Conservation (phyloP, 352 stramenopile genomes). For the Globisporangium barbulae region DNA sequence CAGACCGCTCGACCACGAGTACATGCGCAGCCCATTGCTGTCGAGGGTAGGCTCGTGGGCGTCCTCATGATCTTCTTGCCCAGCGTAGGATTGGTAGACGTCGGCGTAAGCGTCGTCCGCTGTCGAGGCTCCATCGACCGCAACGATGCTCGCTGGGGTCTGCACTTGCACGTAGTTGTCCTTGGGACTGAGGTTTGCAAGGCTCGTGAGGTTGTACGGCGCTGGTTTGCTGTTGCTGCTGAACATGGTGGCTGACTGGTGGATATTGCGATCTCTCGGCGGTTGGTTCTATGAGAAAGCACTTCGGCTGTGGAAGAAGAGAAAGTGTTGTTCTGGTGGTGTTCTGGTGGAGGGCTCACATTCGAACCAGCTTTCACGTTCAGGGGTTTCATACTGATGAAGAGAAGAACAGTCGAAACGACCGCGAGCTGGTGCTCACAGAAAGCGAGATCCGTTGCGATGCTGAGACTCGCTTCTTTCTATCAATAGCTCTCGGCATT, state of each 20-base stretch:
- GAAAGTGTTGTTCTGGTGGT: neutral
- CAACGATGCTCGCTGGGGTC: neutral
- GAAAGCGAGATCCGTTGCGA: no score
- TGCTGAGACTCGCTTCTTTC: neutral
- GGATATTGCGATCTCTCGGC: neutral
- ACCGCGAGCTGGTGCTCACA: neutral
- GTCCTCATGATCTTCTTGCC: neutral
- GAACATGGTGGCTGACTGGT: neutral
- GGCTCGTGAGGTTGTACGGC: conserved; percentile 2
- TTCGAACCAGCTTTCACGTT: neutral
- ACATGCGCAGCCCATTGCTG: conserved; percentile 14
- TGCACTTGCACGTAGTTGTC: conserved; percentile 11
- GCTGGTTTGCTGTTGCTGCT: conserved; percentile 1
- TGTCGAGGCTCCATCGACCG: neutral
- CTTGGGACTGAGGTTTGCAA: conserved; percentile 9
- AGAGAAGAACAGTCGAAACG: neutral
- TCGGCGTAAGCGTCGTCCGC: neutral
- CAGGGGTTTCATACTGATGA: neutral
- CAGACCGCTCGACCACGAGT: conserved; percentile 9
- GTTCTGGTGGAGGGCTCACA: neutral
- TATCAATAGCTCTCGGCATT: neutral
- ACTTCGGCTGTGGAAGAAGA: neutral
- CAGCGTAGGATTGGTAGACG: neutral
- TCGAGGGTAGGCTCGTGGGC: neutral
- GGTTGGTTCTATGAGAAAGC: neutral